Base-by-base conservation (phyloP, 2,329 filamentous ascomycete genomes). In the Nemania diffusa region DNA sequence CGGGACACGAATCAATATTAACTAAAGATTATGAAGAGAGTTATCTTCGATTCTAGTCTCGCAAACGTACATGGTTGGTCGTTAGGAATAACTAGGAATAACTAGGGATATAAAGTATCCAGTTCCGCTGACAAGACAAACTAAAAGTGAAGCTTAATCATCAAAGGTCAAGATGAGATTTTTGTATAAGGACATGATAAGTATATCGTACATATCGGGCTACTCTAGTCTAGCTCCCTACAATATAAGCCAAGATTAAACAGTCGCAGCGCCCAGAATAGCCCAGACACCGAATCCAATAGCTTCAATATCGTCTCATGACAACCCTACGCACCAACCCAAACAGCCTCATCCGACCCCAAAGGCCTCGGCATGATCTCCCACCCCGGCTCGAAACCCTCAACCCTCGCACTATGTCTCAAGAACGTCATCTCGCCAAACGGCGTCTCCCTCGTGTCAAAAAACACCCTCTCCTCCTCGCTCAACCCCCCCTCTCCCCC, bases 301-400 rank as follows among this genome's bases (percentile, higher is more conserved):
- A 6, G 13, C 8, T 17, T 22, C 20, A 6, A 15, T 17, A 29
- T 13, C 7, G 32, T 24, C 13, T 9, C 1, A 2, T 27, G 2
- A 5, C 27, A 22, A 2, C 11, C 20, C 51, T 66, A 66, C 26
- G 20, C 27, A 24, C 11, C 27, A n/a, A 71, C 52, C 80, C 84
- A 85, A 32, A 73, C 74, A 40, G 84, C 74, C 40, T 79, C 71
- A 67, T 85, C 84, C 34, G 79, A 82, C 0, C 85, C 85, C 55
- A 86, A 67, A 0, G 79, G 79, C 69, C 82, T 83, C 1, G 84
- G 84, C 84, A 86, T 86, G 4, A 78, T 66, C 48, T 85, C 81
- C 82, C 84, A 88, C 0, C 84, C 83, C 26, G 83, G 74, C 5
- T 79, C 69, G 6, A 81, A 72, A 0, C 82, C 84, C 8, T 85